Percentiles rank a stretch among this genome's conserved stretches.
These are phyloP conservation scores for Lasiodiplodia sp. DNA, from an alignment of 2,329 filamentous ascomycete genomes.

Conservation along the genomic window DNA sequence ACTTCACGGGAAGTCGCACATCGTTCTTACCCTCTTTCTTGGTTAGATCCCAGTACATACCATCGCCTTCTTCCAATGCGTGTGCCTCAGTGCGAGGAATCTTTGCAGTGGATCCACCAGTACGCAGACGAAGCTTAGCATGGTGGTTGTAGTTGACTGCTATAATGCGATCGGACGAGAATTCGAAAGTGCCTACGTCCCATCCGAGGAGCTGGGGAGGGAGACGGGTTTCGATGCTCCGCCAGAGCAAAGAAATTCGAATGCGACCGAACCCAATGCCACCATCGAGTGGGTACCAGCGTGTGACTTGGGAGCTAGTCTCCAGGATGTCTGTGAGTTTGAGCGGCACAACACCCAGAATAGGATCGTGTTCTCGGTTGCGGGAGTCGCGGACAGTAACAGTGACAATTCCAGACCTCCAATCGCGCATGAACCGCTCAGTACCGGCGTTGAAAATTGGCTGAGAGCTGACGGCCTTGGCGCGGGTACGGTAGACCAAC, in stretches of 20 bases:
- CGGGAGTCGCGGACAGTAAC: slow-evolving; percentile 87
- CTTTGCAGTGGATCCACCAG: slow-evolving; percentile 80
- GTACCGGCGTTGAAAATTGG: slow-evolving; percentile 98
- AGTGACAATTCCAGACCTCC: slow-evolving; percentile 86
- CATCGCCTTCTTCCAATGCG: slow-evolving; percentile 65
- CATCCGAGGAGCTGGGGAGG: slow-evolving; percentile 88
- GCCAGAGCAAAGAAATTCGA: slow-evolving; percentile 87
- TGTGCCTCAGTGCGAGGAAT: slow-evolving; percentile 70
- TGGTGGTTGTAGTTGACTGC: slow-evolving; percentile 68
- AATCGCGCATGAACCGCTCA: slow-evolving; percentile 91
- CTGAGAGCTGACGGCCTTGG: slow-evolving; percentile 91
- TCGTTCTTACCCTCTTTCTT: slow-evolving; percentile 58
- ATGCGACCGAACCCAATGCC: slow-evolving; percentile 89
- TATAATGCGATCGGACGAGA: slow-evolving; percentile 74
- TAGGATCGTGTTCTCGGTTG: slow-evolving; percentile 91
- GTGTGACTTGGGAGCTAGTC: slow-evolving; percentile 82
- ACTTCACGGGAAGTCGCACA: slow-evolving; percentile 85
- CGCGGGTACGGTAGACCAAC: slow-evolving; percentile 88
- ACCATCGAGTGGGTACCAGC: slow-evolving; percentile 97
- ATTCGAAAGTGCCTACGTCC: slow-evolving; percentile 95
- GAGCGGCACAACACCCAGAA: slow-evolving; percentile 89
- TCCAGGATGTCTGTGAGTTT: slow-evolving; percentile 88
- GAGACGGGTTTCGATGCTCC: slow-evolving; percentile 83
- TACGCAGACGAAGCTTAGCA: slow-evolving; percentile 77
- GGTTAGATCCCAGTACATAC: slow-evolving; percentile 66